Base-by-base conservation (phyloP, 2,329 filamentous ascomycete genomes). In the Coniochaeta sp. region DNA sequence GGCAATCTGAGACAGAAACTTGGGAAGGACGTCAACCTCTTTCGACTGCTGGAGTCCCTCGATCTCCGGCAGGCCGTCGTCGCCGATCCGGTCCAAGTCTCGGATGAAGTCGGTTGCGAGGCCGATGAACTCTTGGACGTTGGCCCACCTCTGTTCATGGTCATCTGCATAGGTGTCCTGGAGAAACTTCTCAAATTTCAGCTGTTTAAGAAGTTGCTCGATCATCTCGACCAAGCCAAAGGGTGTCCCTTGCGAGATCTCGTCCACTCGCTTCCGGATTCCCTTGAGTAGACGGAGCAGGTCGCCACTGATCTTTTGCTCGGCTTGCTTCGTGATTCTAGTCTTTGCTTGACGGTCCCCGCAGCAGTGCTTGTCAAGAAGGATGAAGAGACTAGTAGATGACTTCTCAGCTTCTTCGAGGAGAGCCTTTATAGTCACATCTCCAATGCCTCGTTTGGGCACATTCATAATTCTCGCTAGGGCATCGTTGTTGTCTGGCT, bases 1-100 rank as follows among this genome's bases (percentile, higher is more conserved):
- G 0, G 91, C 87, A 12, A 97, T 88, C 67, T 96, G 97, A 12
- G 91, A 88, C n/a, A 99, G 79, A 66, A 98, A 98, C 12, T 84
- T 84, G 3, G 89, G 86, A 1, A 97, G 79, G 5, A 81, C 68
- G 59, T 80, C 79, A 1, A 85, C 79, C 60, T 91, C 89, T 61
- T 85, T 83, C 1, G 79, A 75, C 62, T 96, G 91, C 57, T 88
- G 79, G 3, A 92, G 66, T 1, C 87, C 88, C 16, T 93, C 88
- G 16, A 97, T 83, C 28, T 82, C 77, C 0, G 92, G 85, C 3
- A 88, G 78, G 6, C 73, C 69, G 22, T 88, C 84, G 34, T 87
- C 80, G 6, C 86, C 81, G 2, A 70, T 64, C 16, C 74, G 69
- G 12, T 68, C 75, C 62, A 72, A 71, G 59, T 76, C 79, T 57